Evolutionary conservation across 192 early-diverging fungal genomes (phyloP), one percentile per base, ranked within the genome.

Genomic region (Backusella psychrophila): DNA sequence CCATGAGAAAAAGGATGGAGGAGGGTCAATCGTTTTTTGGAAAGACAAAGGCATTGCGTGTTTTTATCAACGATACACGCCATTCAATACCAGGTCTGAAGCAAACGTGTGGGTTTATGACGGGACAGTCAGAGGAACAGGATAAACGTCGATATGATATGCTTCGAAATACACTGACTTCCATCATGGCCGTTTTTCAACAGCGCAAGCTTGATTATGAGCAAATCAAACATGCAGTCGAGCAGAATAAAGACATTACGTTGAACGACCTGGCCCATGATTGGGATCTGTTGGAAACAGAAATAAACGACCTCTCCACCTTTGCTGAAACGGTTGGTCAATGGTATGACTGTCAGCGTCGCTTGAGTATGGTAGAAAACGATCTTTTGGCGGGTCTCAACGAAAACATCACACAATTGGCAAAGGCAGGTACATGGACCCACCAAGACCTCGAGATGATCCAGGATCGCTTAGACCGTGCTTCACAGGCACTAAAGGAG

Each of bases 291-390:
- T 63, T 80, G 12, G 41, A 29, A 23, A 34, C 69, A 8, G 73
- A 73, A 46, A 72, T 80, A 7, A 66, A 76, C 14, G 56, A 67
- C 7, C 35, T 80, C 6, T 35, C 42, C 12, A 17, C n/a, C 1
- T 80, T 80, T 52, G 31, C 44, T 8, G 42, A 76, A 15, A 72
- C 56, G 3, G 74, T 80, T 26, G 56, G 46, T 4, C 75, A 76
- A 23, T 80, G 79, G 79, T 80, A 76, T 38, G 71, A 80, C 19
- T 72, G 74, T 52, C 79, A 80, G 36, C 59, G 74, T 6, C 38
- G 71, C 8, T 23, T 80, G 4, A 73, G 75, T 21, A 49, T 39
- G 29, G 79, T 80, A 17, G 74, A 80, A 19, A 41, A 75, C 6
- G 79, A 71, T 2, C 42, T 71, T 21, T 49, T 75, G 23, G 67